phyloP scores from a whole-genome alignment of 805 yeast species.

The Cyberlindnera euphorbiae region DNA sequence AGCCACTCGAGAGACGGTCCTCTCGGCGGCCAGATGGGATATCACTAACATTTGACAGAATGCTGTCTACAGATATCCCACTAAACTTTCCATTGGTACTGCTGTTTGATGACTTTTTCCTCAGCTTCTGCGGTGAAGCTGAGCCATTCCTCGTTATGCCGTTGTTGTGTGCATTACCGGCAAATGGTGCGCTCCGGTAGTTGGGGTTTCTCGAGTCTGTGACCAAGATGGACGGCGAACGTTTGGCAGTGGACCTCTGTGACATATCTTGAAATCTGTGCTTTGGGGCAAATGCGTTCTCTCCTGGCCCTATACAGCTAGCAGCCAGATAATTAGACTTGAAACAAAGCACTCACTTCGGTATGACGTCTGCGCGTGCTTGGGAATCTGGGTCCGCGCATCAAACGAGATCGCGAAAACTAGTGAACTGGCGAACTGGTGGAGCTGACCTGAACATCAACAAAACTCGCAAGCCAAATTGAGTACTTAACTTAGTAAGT shows the following conservation, averaged over 20 bases:
- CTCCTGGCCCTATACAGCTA: too few species aligned
- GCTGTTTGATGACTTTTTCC: conserved; percentile 17
- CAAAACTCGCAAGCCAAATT: too few species aligned
- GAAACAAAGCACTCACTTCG: too few species aligned
- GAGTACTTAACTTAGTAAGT: too few species aligned
- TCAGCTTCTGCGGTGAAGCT: conserved; percentile 10
- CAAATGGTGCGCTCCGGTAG: conserved; percentile 67
- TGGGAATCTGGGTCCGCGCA: too few species aligned
- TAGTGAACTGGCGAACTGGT: too few species aligned
- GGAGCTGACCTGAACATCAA: too few species aligned
- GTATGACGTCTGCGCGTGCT: conserved; percentile 1
- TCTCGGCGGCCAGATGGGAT: conserved; percentile 69
- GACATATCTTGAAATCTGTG: too few species aligned
- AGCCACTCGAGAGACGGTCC: conserved; percentile 37
- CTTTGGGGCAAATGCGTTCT: too few species aligned
- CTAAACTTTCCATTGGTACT: conserved; percentile 43
- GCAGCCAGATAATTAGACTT: too few species aligned
- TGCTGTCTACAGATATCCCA: conserved; percentile 75
- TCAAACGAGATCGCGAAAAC: conserved; percentile 1
- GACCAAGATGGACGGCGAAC: conserved; percentile 91
- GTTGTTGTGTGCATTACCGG: conserved; percentile 45
- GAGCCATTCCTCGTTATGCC: conserved; percentile 6
- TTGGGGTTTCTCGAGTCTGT: conserved; percentile 75
- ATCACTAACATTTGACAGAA: conserved; percentile 74
- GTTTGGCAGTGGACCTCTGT: conserved; percentile 58